These are phyloP conservation scores for Orbilia javanica DNA, from an alignment of 2,329 filamentous ascomycete genomes.

Conservation along the genomic window DNA sequence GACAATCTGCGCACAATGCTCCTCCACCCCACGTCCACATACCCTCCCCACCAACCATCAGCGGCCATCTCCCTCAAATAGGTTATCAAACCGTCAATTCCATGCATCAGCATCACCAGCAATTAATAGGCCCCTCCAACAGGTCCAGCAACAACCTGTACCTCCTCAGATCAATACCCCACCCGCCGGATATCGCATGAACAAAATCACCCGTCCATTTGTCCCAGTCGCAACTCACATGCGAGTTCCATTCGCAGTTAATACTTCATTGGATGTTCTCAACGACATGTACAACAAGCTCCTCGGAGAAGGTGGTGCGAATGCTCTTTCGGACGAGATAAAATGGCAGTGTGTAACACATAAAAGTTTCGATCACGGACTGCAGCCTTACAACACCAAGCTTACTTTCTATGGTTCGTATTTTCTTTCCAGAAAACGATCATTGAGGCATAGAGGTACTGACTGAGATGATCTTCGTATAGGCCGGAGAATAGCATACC, in stretches of 20 bases:
- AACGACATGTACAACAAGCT: slow-evolving; percentile 78
- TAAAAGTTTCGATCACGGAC: slow-evolving; percentile 96
- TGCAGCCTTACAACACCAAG: slow-evolving; percentile 93
- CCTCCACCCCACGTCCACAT: slow-evolving; percentile 26
- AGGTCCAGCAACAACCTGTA: slow-evolving; percentile 45
- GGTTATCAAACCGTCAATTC: slow-evolving; percentile 4
- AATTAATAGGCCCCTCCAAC: slow-evolving; percentile 44
- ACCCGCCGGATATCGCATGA: slow-evolving; percentile 54
- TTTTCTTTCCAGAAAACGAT: slow-evolving; percentile 15
- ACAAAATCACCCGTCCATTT: slow-evolving; percentile 58
- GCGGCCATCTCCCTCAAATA: slow-evolving; percentile 4
- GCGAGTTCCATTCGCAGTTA: slow-evolving; percentile 69
- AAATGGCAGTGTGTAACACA: slow-evolving; percentile 98
- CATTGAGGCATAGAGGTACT: slow-evolving; percentile 56
- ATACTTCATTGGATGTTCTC: slow-evolving; percentile 78
- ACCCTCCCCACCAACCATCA: slow-evolving; percentile 46
- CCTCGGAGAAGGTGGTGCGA: slow-evolving; percentile 78
- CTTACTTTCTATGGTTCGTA: slow-evolving; percentile 84
- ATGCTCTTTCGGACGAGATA: slow-evolving; percentile 84
- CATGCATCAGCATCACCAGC: slow-evolving; percentile 12
- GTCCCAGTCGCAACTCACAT: slow-evolving; percentile 58
- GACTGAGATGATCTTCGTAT: neutral
- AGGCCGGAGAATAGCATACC: slow-evolving; percentile 58
- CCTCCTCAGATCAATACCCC: slow-evolving; percentile 38
- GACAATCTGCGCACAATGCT: slow-evolving; percentile 46